phyloP scores from a whole-genome alignment of 2,329 filamentous ascomycete species.

The Phialophora tarda region DNA sequence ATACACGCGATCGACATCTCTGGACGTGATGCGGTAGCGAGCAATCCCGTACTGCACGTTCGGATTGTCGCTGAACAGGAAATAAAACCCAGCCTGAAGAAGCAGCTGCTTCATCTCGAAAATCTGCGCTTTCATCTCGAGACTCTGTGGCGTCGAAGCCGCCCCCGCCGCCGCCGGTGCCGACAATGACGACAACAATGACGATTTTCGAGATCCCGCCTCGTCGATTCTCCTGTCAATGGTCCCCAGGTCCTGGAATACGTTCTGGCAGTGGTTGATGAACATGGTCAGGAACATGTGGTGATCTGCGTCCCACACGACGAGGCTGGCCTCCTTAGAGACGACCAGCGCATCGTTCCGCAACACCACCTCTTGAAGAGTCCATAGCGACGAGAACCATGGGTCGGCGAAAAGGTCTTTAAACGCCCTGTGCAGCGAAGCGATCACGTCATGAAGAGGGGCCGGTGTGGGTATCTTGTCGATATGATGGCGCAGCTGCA shows the following conservation, averaged over 20 bases:
- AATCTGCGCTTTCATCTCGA: too few species aligned
- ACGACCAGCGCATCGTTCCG: too few species aligned
- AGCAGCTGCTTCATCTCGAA: background rate
- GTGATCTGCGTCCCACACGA: too few species aligned
- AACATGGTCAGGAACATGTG: too few species aligned
- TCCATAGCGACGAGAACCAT: background rate
- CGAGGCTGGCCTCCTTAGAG: too few species aligned
- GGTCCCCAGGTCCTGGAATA: too few species aligned
- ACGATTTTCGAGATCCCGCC: too few species aligned
- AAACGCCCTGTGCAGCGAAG: background rate
- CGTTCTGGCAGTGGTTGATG: too few species aligned
- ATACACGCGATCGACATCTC: background rate
- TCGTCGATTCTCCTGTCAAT: too few species aligned
- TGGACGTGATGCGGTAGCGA: background rate
- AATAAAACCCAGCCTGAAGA: background rate
- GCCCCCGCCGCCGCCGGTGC: too few species aligned
- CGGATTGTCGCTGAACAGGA: background rate
- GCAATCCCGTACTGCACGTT: background rate
- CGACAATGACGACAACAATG: too few species aligned
- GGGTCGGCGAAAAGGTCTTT: background rate
- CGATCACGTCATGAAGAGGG: background rate
- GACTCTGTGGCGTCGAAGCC: too few species aligned
- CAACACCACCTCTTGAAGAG: background rate
- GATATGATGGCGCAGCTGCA: background rate
- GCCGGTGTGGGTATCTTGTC: background rate